These are phyloP conservation scores for Nectriaceae sp. DNA, from an alignment of 2,329 filamentous ascomycete species.

Conservation along the genomic window DNA sequence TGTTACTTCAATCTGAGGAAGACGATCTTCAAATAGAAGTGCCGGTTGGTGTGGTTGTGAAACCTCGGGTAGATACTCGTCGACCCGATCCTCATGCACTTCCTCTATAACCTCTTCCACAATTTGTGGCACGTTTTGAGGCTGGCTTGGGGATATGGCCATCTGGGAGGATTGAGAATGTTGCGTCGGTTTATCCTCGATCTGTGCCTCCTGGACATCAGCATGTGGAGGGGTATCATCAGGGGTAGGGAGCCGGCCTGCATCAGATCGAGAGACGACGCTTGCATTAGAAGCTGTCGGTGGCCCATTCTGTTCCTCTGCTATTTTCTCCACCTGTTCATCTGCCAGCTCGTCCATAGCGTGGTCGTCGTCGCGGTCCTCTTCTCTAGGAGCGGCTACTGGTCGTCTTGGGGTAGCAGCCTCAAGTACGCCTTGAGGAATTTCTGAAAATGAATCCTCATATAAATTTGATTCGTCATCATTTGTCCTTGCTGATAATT, in stretches of 20 bases:
- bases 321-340: conserved; percentile 3
- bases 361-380: conserved; percentile 9
- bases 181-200: conserved; percentile 20
- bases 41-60: conserved; percentile 11
- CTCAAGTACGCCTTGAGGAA: conserved; percentile 51
- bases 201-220: conserved; percentile 20
- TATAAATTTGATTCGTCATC: conserved; percentile 40
- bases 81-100: conserved; percentile 13
- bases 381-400: background rate
- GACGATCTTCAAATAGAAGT: conserved; percentile 13
- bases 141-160: conserved; percentile 7
- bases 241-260: conserved; percentile 52
- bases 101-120: conserved; percentile 20
- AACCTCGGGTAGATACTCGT: conserved; percentile 13
- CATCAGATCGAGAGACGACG: conserved; percentile 39
- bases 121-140: conserved; percentile 7
- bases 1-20: conserved; percentile 32
- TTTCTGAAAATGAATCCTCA: conserved; percentile 60
- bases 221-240: conserved; percentile 51
- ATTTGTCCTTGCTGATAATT: conserved; percentile 13
- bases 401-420: conserved; percentile 48
- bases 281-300: conserved; percentile 30
- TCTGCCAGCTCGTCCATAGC: conserved; percentile 6
- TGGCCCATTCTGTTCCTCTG: conserved; percentile 8
- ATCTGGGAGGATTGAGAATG: conserved; percentile 12